phyloP scores from a whole-genome alignment of 2,329 filamentous ascomycete species.

The Penicillium sp. region DNA sequence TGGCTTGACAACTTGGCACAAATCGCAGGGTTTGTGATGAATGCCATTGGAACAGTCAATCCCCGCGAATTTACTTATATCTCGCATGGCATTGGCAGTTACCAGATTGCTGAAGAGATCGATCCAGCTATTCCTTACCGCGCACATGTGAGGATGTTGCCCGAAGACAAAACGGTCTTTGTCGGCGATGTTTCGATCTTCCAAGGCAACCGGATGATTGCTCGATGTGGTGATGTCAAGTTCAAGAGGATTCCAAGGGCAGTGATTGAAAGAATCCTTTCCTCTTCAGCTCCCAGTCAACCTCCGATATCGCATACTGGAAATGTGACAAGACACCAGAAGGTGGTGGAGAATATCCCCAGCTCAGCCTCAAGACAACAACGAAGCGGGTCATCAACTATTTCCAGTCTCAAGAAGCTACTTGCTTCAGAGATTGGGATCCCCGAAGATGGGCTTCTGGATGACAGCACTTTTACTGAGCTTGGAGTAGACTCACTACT shows the following conservation, averaged over 20 bases:
- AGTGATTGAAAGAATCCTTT: not conserved
- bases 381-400: too few species aligned
- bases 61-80: not conserved
- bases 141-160: not conserved
- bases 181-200: not conserved
- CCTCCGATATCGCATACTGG: too few species aligned
- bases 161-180: not conserved
- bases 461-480: not conserved
- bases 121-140: not conserved
- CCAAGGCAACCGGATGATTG: not conserved
- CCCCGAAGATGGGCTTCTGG: not conserved
- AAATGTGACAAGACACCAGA: too few species aligned
- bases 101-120: not conserved
- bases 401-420: not conserved
- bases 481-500: not conserved
- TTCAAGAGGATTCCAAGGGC: not conserved
- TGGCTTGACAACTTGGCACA: not conserved
- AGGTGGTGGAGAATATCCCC: too few species aligned
- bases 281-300: not conserved
- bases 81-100: not conserved
- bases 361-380: too few species aligned
- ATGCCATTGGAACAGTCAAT: not conserved
- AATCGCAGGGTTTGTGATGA: not conserved
- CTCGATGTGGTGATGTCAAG: not conserved
- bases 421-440: not conserved